Evolutionary conservation across 768 basidiomycete genomes (phyloP).

Genomic region (Boletus tylopilopsis): DNA sequence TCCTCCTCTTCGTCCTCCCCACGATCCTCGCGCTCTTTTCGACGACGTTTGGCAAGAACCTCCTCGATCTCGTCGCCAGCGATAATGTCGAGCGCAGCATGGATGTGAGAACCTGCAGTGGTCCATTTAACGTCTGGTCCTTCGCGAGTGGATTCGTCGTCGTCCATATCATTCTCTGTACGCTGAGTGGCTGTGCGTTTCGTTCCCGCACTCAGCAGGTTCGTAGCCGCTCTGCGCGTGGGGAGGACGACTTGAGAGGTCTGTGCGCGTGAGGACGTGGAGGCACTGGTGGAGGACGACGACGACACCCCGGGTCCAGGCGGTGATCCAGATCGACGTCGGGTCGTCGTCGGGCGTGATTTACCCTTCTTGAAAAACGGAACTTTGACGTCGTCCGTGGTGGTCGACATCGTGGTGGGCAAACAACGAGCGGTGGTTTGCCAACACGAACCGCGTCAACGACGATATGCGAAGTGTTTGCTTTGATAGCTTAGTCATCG

Average conservation of each 20-base stretch:
- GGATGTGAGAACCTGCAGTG: constrained; percentile 67
- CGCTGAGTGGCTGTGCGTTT: constrained; percentile 56
- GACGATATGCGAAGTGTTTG: no score
- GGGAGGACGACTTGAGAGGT: constrained; percentile 74
- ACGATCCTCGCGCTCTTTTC: constrained; percentile 49
- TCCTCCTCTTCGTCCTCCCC: constrained; percentile 54
- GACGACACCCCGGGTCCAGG: constrained; percentile 41
- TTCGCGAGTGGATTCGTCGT: constrained; percentile 41
- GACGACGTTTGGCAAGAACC: constrained; percentile 64
- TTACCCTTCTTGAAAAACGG: constrained; percentile 90
- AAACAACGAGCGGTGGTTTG: not conserved
- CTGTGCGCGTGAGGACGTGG: constrained; percentile 23
- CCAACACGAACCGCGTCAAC: no score
- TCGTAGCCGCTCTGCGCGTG: constrained; percentile 59
- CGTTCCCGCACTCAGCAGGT: constrained; percentile 75
- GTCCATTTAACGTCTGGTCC: constrained; percentile 77
- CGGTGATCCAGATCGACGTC: constrained; percentile 71
- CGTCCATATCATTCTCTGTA: constrained; percentile 42
- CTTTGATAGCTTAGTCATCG: constrained; percentile 17
- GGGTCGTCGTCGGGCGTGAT: constrained; percentile 67
- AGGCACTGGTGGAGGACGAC: constrained; percentile 14
- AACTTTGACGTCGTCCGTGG: constrained; percentile 46
- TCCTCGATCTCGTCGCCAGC: constrained; percentile 82
- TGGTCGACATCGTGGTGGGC: constrained; percentile 30
- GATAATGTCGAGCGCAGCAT: constrained; percentile 69